Evolutionary conservation across 805 yeast species (phyloP).

Genomic region (Lachancea quebecensis): DNA sequence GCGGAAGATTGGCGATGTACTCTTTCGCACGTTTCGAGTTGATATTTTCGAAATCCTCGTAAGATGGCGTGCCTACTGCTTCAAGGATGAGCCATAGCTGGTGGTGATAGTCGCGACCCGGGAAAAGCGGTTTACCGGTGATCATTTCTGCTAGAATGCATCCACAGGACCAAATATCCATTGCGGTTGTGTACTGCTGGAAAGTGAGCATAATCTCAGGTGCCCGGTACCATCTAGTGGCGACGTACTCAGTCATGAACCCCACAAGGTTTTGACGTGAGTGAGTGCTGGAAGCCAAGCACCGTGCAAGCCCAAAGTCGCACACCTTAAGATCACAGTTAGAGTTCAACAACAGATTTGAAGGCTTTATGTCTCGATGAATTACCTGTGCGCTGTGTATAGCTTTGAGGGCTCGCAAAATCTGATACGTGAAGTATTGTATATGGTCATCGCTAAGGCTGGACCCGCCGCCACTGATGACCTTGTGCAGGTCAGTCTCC

Average conservation of each 20-base stretch:
- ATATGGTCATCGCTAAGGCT: conserved; percentile 57
- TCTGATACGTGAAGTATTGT: conserved; percentile 64
- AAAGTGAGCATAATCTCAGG: conserved; percentile 76
- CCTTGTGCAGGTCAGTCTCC: conserved; percentile 67
- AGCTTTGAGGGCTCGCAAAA: conserved; percentile 60
- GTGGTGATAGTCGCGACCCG: conserved; percentile 68
- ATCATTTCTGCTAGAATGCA: conserved; percentile 70
- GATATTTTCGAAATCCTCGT: conserved; percentile 67
- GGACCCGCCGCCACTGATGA: conserved; percentile 35
- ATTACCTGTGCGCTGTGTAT: conserved; percentile 68
- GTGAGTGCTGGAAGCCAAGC: conserved; percentile 34
- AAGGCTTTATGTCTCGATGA: conserved; percentile 73
- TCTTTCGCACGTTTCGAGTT: conserved; percentile 72
- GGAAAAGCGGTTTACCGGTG: conserved; percentile 56
- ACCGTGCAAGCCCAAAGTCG: conserved; percentile 71
- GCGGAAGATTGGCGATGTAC: conserved; percentile 62
- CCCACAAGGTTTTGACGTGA: conserved; percentile 44
- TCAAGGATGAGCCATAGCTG: conserved; percentile 62
- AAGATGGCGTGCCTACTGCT: conserved; percentile 64
- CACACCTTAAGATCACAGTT: conserved; percentile 72
- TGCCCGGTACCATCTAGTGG: conserved; percentile 80
- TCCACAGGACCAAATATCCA: conserved; percentile 78
- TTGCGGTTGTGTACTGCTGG: conserved; percentile 67
- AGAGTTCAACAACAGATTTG: conserved; percentile 58
- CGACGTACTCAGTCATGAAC: conserved; percentile 71